A percentile compares a stretch with the other conserved stretches of the same genome.
These are phyloP conservation scores for Rhododendron molle DNA, from an alignment of 148 eudicot species.

Conservation along the genomic window DNA sequence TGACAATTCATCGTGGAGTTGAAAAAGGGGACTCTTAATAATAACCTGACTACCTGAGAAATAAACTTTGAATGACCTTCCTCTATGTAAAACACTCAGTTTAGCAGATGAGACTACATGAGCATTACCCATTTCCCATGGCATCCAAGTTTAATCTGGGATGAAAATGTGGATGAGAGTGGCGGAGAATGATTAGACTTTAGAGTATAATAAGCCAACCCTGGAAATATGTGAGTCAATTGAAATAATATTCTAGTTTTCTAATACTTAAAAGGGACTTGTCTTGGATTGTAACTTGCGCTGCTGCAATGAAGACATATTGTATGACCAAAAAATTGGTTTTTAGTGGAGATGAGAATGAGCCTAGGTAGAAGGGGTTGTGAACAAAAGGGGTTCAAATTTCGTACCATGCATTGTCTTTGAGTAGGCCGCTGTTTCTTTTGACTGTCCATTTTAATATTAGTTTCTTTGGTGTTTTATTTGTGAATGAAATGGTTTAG, in stretches of 20 bases:
- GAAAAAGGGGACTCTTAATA: neutral
- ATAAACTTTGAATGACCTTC: slow-evolving; percentile 5
- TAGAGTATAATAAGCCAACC: neutral
- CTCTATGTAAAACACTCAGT: neutral
- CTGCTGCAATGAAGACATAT: neutral
- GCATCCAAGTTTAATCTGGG: neutral
- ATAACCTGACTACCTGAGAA: neutral
- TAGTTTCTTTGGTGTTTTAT: neutral
- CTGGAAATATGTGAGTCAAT: neutral
- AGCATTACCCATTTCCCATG: neutral
- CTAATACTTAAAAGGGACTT: neutral
- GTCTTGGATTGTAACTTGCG: neutral
- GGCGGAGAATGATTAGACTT: neutral
- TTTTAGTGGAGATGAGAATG: neutral
- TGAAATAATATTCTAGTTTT: neutral
- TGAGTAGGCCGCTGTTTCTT: neutral
- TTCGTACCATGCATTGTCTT: neutral
- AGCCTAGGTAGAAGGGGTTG: neutral
- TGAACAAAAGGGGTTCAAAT: neutral
- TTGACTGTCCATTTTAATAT: neutral
- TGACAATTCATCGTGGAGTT: neutral
- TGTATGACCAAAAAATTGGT: neutral
- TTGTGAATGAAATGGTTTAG: neutral
- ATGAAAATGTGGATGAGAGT: neutral
- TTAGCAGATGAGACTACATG: neutral